Conservation (phyloP, 2,329 filamentous ascomycete genomes). For the Sporothrix brasiliensis region DNA sequence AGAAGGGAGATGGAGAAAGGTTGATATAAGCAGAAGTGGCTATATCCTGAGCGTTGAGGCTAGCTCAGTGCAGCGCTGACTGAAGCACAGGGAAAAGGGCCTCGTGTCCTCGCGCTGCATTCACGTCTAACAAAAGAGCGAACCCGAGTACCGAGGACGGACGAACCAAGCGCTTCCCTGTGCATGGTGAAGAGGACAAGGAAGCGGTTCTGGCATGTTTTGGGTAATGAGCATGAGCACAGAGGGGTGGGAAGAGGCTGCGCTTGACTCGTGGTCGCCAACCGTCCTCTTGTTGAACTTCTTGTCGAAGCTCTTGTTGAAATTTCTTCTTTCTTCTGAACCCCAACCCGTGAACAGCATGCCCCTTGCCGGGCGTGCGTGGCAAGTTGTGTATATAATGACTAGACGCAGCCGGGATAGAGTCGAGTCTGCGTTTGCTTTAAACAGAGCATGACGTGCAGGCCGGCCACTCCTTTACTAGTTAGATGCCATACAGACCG, state of each 20-base stretch:
- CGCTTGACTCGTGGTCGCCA: not conserved
- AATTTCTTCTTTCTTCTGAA: not conserved
- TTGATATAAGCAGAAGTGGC: not conserved
- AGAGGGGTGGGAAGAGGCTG: not conserved
- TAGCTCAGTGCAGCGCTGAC: not conserved
- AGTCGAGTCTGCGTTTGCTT: not conserved
- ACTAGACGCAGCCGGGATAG: not conserved
- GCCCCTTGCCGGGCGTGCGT: not conserved
- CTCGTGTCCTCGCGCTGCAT: not conserved
- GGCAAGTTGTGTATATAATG: not conserved
- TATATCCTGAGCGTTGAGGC: not conserved
- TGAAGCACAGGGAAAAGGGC: not conserved
- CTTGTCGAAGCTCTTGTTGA: not conserved
- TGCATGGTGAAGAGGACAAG: not conserved
- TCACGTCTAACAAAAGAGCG: constrained; percentile 4
- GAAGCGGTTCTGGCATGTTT: not conserved
- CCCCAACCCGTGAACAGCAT: not conserved
- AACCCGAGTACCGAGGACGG: not conserved
- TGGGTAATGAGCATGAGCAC: not conserved
- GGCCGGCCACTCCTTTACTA: no score
- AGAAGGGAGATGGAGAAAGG: no score
- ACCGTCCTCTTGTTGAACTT: not conserved
- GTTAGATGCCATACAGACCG: no score
- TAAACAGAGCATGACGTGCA: no score
- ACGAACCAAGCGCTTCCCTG: not conserved